These are phyloP conservation scores for Teratosphaeria nubilosa DNA, from an alignment of 2,329 filamentous ascomycete species.

Conservation along the genomic window DNA sequence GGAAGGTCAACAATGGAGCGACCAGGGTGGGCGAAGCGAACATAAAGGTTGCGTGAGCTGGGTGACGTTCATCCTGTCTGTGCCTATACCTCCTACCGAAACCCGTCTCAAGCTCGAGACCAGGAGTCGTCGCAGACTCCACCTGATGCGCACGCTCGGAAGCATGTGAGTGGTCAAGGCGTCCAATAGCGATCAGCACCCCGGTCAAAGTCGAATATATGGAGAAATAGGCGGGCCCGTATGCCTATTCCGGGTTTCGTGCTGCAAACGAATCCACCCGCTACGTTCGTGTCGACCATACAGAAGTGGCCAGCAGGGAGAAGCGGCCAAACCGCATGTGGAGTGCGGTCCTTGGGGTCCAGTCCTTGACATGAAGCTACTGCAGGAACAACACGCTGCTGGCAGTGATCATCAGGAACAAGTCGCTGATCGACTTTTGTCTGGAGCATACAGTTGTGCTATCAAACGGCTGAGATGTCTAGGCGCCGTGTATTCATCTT, in stretches of 20 bases:
- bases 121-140: neutral
- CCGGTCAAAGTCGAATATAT: neutral
- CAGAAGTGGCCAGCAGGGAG: neutral
- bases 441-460: neutral
- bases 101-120: neutral
- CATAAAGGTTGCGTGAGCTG: neutral
- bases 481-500: neutral
- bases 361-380: neutral
- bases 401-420: neutral
- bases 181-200: conserved; percentile 6
- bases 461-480: neutral
- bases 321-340: neutral
- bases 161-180: neutral
- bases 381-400: neutral
- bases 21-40: neutral
- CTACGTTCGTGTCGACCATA: neutral
- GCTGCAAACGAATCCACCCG: neutral
- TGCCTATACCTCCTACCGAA: neutral
- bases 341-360: neutral
- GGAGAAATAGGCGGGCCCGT: neutral
- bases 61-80: neutral
- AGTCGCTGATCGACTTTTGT: neutral
- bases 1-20: neutral
- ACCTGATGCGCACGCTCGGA: neutral
- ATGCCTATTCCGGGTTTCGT: neutral